Percentiles rank a stretch among this genome's conserved stretches.
Conservation (phyloP, 768 basidiomycete genomes). For the Amanita muscaria region DNA sequence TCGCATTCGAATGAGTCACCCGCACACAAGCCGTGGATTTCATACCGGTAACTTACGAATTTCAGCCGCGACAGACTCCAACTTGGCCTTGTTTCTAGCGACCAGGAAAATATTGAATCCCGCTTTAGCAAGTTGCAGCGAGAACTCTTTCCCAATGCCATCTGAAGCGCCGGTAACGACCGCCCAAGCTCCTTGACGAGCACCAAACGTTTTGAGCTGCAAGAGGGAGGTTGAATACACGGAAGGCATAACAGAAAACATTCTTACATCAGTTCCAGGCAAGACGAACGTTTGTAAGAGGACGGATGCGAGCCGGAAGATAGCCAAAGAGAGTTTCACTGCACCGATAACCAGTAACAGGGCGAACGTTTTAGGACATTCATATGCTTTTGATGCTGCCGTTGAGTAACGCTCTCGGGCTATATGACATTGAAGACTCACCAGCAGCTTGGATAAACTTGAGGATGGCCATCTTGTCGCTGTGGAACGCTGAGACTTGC, state of each 20-base stretch:
- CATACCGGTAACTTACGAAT: conserved; percentile 71
- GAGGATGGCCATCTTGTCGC: too few species aligned
- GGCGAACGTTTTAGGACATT: conserved; percentile 22
- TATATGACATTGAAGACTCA: background rate
- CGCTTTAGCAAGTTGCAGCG: conserved; percentile 75
- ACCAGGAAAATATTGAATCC: conserved; percentile 87
- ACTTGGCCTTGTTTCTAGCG: conserved; percentile 58
- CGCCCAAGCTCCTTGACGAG: conserved; percentile 87
- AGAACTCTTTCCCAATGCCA: conserved; percentile 93
- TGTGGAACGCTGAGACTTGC: too few species aligned
- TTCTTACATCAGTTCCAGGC: conserved; percentile 56
- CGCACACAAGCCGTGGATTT: too few species aligned
- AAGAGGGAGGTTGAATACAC: conserved; percentile 1
- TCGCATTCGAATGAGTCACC: too few species aligned
- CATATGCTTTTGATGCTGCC: background rate
- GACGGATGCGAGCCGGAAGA: conserved; percentile 54
- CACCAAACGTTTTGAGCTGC: conserved; percentile 74
- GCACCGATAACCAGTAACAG: conserved; percentile 40
- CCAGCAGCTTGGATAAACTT: background rate
- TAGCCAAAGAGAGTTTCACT: conserved; percentile 42
- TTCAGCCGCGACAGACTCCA: conserved; percentile 59
- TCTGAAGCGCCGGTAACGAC: conserved; percentile 94
- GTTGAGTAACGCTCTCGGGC: background rate
- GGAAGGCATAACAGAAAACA: background rate
- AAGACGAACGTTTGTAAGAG: conserved; percentile 66